Conservation (phyloP, 768 basidiomycete species). For the Wakefieldia striispora region DNA sequence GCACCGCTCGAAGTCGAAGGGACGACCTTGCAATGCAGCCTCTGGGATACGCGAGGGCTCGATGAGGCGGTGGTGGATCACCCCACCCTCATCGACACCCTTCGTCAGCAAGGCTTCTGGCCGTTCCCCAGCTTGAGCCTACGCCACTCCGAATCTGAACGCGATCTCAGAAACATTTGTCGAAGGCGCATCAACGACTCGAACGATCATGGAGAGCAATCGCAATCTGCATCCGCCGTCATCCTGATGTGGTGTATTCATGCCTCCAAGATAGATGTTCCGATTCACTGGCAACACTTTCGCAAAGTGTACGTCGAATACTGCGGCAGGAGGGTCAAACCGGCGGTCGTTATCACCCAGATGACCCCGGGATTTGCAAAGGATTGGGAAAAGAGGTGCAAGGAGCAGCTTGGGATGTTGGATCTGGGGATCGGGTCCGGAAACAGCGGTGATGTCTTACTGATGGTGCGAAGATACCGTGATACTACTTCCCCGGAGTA, state of each 20-base stretch:
- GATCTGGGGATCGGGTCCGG: constrained; percentile 3
- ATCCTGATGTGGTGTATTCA: constrained; percentile 30
- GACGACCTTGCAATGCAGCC: constrained; percentile 8
- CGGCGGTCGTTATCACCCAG: constrained; percentile 25
- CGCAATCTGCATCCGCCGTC: constrained; percentile 6
- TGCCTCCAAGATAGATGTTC: constrained; percentile 28
- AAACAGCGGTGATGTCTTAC: background rate
- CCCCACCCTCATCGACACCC: constrained; percentile 18
- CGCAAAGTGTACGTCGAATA: constrained; percentile 27
- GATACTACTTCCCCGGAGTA: constrained; percentile 17
- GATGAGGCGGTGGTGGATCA: constrained; percentile 26
- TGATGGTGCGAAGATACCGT: constrained; percentile 17
- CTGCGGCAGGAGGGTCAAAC: constrained; percentile 22
- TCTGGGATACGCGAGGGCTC: constrained; percentile 30
- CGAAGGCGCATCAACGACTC: constrained; percentile 15
- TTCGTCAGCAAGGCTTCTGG: constrained; percentile 22
- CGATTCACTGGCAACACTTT: constrained; percentile 27
- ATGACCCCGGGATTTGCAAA: constrained; percentile 16
- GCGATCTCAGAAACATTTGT: constrained; percentile 21
- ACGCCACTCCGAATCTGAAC: constrained; percentile 20
- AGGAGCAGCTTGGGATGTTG: constrained; percentile 13
- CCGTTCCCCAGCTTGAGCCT: constrained; percentile 4
- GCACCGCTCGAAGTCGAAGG: constrained; percentile 2
- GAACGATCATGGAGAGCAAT: constrained; percentile 4
- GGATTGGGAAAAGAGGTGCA: constrained; percentile 21